Conservation (phyloP, 345 rosid species). For the Eucalyptus viminalis region DNA sequence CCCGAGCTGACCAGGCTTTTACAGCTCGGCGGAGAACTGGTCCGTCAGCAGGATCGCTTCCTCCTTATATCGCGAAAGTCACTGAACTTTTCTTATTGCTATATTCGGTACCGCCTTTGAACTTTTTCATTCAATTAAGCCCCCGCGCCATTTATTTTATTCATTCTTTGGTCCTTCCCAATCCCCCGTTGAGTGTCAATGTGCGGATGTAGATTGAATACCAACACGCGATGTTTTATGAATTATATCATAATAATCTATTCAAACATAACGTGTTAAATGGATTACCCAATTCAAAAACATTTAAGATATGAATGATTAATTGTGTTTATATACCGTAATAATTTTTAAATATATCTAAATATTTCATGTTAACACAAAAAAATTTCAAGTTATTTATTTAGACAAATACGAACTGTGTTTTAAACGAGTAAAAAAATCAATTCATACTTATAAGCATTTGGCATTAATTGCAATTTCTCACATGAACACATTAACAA, state of each 20-base stretch:
- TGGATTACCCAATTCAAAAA: neutral
- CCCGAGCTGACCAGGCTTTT: neutral
- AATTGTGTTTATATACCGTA: neutral
- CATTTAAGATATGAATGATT: neutral
- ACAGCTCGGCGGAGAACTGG: neutral
- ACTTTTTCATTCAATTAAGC: neutral
- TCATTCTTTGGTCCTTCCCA: neutral
- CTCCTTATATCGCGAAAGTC: neutral
- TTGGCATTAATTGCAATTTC: neutral
- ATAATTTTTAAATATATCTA: neutral
- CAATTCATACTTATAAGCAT: rapidly evolving
- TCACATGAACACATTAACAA: neutral
- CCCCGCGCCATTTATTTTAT: neutral
- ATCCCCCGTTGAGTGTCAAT: no score
- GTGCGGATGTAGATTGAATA: neutral
- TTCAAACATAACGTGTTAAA: neutral
- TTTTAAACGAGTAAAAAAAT: rapidly evolving
- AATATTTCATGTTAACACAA: neutral
- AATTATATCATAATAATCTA: neutral
- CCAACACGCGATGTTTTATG: neutral
- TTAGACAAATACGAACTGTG: rapidly evolving
- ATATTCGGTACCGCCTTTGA: neutral
- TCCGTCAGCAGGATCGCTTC: neutral
- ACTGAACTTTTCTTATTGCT: neutral
- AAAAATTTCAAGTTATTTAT: neutral